These are phyloP conservation scores for Pseudogymnoascus sp. DNA, from an alignment of 2,329 filamentous ascomycete species.

Conservation along the genomic window DNA sequence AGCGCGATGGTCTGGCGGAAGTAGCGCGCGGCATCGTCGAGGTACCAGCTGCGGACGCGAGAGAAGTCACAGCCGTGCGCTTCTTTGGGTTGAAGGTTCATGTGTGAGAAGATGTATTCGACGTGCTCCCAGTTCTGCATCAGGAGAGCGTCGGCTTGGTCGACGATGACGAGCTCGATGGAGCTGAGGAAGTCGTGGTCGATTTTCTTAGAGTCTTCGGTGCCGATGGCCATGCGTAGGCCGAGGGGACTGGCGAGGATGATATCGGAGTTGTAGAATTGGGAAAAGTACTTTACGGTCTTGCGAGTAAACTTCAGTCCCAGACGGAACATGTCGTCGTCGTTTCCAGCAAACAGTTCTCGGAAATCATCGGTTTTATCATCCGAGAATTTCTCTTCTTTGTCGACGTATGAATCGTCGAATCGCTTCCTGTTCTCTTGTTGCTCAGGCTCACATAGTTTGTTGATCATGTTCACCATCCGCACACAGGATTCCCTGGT, in stretches of 20 bases:
- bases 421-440: conserved; percentile 95
- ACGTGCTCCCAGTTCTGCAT: conserved; percentile 99
- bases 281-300: conserved; percentile 87
- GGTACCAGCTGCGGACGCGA: conserved; percentile 82
- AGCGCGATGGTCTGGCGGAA: conserved; percentile 82
- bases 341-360: conserved; percentile 86
- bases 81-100: conserved; percentile 85
- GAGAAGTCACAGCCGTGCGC: conserved; percentile 90
- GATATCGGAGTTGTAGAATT: conserved; percentile 95
- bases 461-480: conserved; percentile 68
- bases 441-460: conserved; percentile 74
- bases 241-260: conserved; percentile 87
- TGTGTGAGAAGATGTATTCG: conserved; percentile 81
- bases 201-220: conserved; percentile 55
- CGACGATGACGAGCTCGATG: conserved; percentile 81
- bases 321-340: conserved; percentile 93
- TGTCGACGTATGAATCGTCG: conserved; percentile 69
- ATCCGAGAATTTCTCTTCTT: conserved; percentile 59
- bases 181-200: conserved; percentile 92
- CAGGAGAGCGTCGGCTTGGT: conserved; percentile 85
- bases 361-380: conserved; percentile 80
- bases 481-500: conserved; percentile 80
- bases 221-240: conserved; percentile 81
- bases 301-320: conserved; percentile 97
- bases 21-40: conserved; percentile 75